Conservation (phyloP, 2,329 filamentous ascomycete genomes). For the Cryoendolithus antarcticus region DNA sequence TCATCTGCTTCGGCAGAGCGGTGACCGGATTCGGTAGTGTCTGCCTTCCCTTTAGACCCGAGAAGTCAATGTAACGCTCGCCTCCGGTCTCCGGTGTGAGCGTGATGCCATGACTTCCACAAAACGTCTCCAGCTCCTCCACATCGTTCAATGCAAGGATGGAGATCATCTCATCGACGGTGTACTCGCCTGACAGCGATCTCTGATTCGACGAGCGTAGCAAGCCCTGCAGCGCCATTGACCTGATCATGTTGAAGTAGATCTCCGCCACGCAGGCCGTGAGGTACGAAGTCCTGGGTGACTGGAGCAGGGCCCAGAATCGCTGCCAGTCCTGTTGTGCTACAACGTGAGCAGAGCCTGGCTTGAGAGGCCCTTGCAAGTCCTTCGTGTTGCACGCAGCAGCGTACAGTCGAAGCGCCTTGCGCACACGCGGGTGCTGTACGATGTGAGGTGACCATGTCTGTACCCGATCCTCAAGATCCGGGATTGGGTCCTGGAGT, state of each 20-base stretch:
- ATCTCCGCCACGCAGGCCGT: conserved; percentile 54
- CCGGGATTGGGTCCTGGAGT: conserved; percentile 36
- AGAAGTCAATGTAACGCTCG: conserved; percentile 9
- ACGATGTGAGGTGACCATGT: conserved; percentile 40
- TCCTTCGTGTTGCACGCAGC: conserved; percentile 43
- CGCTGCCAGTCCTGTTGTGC: conserved; percentile 46
- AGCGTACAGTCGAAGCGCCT: conserved; percentile 44
- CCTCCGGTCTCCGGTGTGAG: too few species aligned
- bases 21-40: conserved; percentile 18
- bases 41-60: conserved; percentile 11
- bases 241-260: conserved; percentile 47
- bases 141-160: conserved; percentile 45
- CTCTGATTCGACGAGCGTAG: conserved; percentile 21
- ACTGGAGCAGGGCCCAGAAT: conserved; percentile 47
- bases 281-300: conserved; percentile 44
- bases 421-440: conserved; percentile 40
- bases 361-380: conserved; percentile 39
- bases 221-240: conserved; percentile 42
- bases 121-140: conserved; percentile 38
- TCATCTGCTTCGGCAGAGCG: conserved; percentile 31
- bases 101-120: too few species aligned
- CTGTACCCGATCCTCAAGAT: conserved; percentile 47
- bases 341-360: conserved; percentile 35
- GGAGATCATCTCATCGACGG: conserved; percentile 37
- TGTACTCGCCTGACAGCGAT: conserved; percentile 43